A percentile compares a stretch with the other conserved stretches of the same genome.
phyloP scores from a whole-genome alignment of 2,329 filamentous ascomycete species.

The Hypoxylon sp. region DNA sequence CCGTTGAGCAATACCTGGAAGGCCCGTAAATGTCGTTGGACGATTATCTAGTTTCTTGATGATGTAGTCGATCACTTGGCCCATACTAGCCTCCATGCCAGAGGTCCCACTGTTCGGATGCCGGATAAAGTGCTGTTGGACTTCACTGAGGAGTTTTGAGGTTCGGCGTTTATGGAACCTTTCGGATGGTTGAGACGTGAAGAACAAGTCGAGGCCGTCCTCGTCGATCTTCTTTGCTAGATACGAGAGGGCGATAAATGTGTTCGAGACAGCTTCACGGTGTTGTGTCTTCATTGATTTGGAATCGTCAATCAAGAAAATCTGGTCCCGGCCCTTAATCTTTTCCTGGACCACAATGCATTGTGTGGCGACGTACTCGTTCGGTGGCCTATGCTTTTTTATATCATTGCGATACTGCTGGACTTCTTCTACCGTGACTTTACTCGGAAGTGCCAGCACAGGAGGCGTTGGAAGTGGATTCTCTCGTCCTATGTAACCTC shows the following conservation, averaged over 20 bases:
- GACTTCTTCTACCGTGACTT: constrained; percentile 20
- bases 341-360: background rate
- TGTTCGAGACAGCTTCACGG: constrained; percentile 17
- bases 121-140: background rate
- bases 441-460: background rate
- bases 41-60: background rate
- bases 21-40: background rate
- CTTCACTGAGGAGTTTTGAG: constrained; percentile 3
- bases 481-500: background rate
- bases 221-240: constrained; percentile 20
- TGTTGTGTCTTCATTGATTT: constrained; percentile 20
- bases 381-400: constrained; percentile 11
- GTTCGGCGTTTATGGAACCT: background rate
- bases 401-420: constrained; percentile 11
- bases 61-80: constrained; percentile 4
- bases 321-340: constrained; percentile 22
- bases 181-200: constrained; percentile 16
- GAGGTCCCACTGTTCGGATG: background rate
- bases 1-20: background rate
- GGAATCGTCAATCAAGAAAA: constrained; percentile 24
- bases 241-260: constrained; percentile 21
- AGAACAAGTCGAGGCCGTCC: constrained; percentile 18
- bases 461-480: background rate
- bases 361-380: constrained; percentile 4
- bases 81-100: constrained; percentile 7